Percentiles rank a stretch among this genome's conserved stretches.
Evolutionary conservation across 148 eudicot species (phyloP).

Genomic region (Hydrangea macrophylla): DNA sequence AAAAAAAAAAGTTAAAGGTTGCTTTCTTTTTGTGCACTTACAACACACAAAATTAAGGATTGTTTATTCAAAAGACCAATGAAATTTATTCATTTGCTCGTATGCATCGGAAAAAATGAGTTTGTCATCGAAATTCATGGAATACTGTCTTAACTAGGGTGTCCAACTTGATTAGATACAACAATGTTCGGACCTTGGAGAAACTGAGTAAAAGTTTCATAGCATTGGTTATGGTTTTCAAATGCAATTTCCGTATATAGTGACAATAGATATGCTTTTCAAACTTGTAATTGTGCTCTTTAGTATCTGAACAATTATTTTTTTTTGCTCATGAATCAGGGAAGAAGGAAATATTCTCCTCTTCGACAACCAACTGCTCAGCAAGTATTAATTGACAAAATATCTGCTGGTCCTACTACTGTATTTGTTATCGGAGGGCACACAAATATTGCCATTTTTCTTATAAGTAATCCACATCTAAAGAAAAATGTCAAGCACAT

Average conservation of each 20-base stretch:
- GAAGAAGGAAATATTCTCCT: constrained; percentile 68
- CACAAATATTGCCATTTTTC: constrained; percentile 78
- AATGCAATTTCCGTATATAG: too few relatives aligned
- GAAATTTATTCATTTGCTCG: not conserved
- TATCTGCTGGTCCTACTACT: constrained; percentile 70
- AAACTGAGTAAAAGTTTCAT: too few relatives aligned
- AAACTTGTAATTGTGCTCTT: not conserved
- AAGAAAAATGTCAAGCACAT: constrained; percentile 81
- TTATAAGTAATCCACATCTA: constrained; percentile 70
- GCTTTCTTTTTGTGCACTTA: too few relatives aligned
- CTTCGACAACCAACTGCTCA: constrained; percentile 72
- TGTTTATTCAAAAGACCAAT: not conserved
- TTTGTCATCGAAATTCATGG: not conserved
- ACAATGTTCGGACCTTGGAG: too few relatives aligned
- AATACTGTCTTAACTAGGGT: not conserved
- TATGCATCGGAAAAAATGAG: not conserved
- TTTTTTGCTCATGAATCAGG: constrained; percentile 38
- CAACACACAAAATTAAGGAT: not conserved
- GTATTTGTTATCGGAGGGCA: constrained; percentile 62
- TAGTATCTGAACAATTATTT: too few relatives aligned
- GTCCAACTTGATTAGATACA: not conserved
- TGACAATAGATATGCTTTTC: not conserved
- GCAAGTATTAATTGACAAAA: constrained; percentile 67
- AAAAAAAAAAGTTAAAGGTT: too few relatives aligned
- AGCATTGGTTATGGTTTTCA: not conserved